A percentile compares a stretch with the other conserved stretches of the same genome.
These are phyloP conservation scores for Heterobasidion occidentale DNA, from an alignment of 1,284 basidiomycete genomes.

Conservation along the genomic window DNA sequence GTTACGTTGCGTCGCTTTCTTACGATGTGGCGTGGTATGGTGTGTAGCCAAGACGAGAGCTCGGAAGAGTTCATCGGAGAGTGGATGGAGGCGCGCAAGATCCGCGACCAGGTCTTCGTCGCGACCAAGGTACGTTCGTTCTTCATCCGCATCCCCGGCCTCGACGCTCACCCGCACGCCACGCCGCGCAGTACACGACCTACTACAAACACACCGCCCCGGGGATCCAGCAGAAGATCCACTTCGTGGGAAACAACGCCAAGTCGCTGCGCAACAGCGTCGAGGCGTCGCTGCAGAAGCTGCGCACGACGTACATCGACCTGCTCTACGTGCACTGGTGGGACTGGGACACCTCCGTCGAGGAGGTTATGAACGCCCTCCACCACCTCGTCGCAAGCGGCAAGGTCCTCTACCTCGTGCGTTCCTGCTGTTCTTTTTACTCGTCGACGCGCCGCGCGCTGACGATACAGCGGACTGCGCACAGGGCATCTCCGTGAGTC, in stretches of 20 bases:
- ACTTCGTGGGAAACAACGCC: conserved; percentile 26
- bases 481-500: conserved; percentile 3
- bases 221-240: conserved; percentile 15
- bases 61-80: conserved; percentile 37
- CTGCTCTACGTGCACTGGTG: conserved; percentile 29
- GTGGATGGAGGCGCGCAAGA: conserved; percentile 33
- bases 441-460: neutral
- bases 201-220: conserved; percentile 17
- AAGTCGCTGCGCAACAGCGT: neutral
- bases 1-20: too few species aligned
- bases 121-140: conserved; percentile 30
- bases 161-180: neutral
- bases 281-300: conserved; percentile 24
- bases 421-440: conserved; percentile 6
- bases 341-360: conserved; percentile 23
- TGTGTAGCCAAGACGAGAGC: conserved; percentile 24
- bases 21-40: neutral
- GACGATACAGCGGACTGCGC: neutral
- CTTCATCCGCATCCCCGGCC: neutral
- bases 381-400: conserved; percentile 18
- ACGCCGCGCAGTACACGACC: conserved; percentile 20
- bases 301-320: conserved; percentile 31
- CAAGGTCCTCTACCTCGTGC: conserved; percentile 32
- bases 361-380: conserved; percentile 29
- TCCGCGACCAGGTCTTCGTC: conserved; percentile 37